These are phyloP conservation scores for Cicer arietinum DNA, from an alignment of 306 rosid genomes.

Conservation along the genomic window DNA sequence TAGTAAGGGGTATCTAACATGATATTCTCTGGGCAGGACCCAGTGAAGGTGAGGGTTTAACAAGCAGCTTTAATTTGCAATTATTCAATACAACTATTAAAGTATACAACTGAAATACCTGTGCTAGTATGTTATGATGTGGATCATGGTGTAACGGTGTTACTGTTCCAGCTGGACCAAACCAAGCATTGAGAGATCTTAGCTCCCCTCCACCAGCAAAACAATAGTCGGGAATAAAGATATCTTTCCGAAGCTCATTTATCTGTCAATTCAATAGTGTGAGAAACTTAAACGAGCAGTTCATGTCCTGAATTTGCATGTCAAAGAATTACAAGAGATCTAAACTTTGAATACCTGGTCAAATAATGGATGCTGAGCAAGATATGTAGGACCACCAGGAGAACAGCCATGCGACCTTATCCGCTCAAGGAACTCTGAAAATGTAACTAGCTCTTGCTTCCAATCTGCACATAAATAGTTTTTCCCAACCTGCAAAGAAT, in stretches of 20 bases:
- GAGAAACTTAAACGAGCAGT: conserved; percentile 14
- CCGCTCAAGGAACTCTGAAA: conserved; percentile 90
- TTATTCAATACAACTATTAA: background rate
- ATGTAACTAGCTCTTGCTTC: conserved; percentile 90
- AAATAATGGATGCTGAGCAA: conserved; percentile 93
- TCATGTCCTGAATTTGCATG: conserved; percentile 1
- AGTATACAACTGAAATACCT: conserved; percentile 59
- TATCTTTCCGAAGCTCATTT: conserved; percentile 77
- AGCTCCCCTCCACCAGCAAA: conserved; percentile 88
- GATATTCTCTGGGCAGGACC: background rate
- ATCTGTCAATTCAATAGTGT: conserved; percentile 62
- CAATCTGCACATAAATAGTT: conserved; percentile 74
- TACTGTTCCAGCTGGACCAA: conserved; percentile 93
- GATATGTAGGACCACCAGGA: conserved; percentile 68
- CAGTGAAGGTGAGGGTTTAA: background rate
- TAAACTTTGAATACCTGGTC: conserved; percentile 72
- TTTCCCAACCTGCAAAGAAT: conserved; percentile 81
- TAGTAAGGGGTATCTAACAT: conserved; percentile 13
- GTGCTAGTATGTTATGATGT: conserved; percentile 89
- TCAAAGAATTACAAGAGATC: conserved; percentile 13
- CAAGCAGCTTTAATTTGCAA: conserved; percentile 27
- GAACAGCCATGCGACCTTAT: conserved; percentile 58
- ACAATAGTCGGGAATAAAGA: conserved; percentile 93
- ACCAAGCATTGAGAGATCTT: conserved; percentile 94
- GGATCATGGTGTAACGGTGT: conserved; percentile 97